Base-by-base conservation (phyloP, 2,329 filamentous ascomycete species). In the Exophiala sp. region DNA sequence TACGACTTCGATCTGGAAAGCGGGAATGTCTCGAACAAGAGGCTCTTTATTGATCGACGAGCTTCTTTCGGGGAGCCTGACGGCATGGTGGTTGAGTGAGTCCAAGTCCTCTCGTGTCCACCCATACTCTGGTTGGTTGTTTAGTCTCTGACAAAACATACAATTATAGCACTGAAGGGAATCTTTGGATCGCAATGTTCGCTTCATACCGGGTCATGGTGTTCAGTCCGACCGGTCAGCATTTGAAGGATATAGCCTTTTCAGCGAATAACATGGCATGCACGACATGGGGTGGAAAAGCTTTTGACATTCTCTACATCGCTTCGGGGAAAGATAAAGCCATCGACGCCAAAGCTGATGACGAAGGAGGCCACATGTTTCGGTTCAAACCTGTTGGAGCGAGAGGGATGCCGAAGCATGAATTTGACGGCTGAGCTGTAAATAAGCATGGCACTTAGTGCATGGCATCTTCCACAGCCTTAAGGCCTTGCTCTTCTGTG, bases 71-170 rank as follows among this genome's bases (percentile, higher is more conserved):
- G 61, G 11, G 64, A 69, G 48, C 66, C 66, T 2, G 67, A 70
- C 58, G 67, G 67, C 2, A 66, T 69, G 64, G 65, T 69, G 5
- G 53, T 67, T 9, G 67, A 69, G 66, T 69, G 59, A 46, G 65
- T 59, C 16, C 8, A 30, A 7, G 7, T 13, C 16, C 32, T n/a
- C 5, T 35, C 32, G 6, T 35, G 32, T n/a, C 6, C n/a, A 18
- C 32, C 6, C 13, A 6, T 18, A 5, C 6, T n/a, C 32, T 35
- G 24, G 24, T 10, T 27, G 24, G 6, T 5, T 24, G 5, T 30
- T 8, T 16, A 16, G n/a, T 32, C 22, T 32, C 11, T 44, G 14
- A 46, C 18, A 43, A 46, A 11, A 18, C 8, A 13, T 18, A 35
- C 5, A 9, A 29, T 35, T 21, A 21, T 34, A 68, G 64, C 34